Base-by-base conservation (phyloP, 2,329 filamentous ascomycete genomes). In the Fusarium incarnatum region DNA sequence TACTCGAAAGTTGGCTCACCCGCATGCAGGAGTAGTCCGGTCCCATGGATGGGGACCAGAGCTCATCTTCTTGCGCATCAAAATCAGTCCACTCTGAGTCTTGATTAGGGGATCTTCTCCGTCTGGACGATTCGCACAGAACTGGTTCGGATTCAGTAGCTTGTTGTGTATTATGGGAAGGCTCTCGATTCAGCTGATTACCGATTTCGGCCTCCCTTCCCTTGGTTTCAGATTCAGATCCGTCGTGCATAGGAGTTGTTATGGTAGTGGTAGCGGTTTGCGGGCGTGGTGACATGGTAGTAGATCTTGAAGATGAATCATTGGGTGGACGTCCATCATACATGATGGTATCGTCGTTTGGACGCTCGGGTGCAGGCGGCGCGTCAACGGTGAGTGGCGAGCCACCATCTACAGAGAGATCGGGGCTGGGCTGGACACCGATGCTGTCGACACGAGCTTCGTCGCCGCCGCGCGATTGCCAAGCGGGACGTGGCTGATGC, bases 261-360 rank as follows among this genome's bases (percentile, higher is more conserved):
- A 77, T 72, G 64, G 73, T 73, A 30, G 79, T 80, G 25, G 68
- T 69, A 41, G 69, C 76, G 12, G 79, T 78, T 37, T 78, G 79
- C n/a, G 82, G 79, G 11, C 76, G 76, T 18, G 83, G 83, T 7
- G 84, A 84, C 75, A 82, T 78, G 49, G 82, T 83, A 8, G 79
- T 78, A n/a, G 81, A 80, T 66, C 79, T 75, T 53, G 83, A 80
- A 18, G 79, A 78, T 28, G 76, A 67, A 6, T 73, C 75, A 37
- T 73, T 68, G 9, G 78, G 75, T 54, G 72, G 56, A 22, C 68
- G 75, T 23, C 74, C 71, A 8, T 75, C 73, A 25, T 72, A 68
- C 58, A 75, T 69, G 34, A 73, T 57, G 54, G 72, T 61, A 63
- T 77, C 74, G 49, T 77, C 75, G 23, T 47, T 64, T 13, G 67